Evolutionary conservation across 208 protist genomes (phyloP).

Genomic region (Trypanosoma boissoni): DNA sequence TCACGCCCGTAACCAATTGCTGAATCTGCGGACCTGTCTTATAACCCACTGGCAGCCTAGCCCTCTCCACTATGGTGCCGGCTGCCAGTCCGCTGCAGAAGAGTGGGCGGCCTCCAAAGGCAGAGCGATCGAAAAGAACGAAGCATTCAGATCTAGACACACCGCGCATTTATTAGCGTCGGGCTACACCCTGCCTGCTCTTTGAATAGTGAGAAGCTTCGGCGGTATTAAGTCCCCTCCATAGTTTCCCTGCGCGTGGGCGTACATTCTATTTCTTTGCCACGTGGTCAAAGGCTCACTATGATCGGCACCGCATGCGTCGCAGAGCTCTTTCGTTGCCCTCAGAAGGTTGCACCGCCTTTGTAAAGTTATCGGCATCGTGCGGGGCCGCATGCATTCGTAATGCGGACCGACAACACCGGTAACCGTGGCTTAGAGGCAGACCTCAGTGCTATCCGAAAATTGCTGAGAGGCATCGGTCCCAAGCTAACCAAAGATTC

Average conservation of each 20-base stretch:
- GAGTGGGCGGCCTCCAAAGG: neutral
- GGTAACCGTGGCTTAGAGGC: neutral
- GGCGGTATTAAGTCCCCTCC: too few relatives aligned
- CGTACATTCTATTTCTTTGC: neutral
- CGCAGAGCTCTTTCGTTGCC: neutral
- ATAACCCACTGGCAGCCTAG: constrained; percentile 24
- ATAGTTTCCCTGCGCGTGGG: neutral
- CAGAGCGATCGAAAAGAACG: constrained; percentile 3
- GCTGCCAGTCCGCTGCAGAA: neutral
- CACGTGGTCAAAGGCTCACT: neutral
- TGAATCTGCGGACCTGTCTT: constrained; percentile 26
- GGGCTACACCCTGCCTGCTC: neutral
- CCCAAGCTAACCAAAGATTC: too few relatives aligned
- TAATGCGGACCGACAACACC: neutral
- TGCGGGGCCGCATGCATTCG: neutral
- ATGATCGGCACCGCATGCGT: neutral
- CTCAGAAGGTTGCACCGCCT: neutral
- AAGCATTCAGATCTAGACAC: constrained; percentile 1
- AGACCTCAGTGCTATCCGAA: too few relatives aligned
- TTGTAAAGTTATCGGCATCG: neutral
- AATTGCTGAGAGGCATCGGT: too few relatives aligned
- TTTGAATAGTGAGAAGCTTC: neutral
- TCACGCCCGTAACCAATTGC: constrained; percentile 18
- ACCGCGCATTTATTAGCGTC: neutral
- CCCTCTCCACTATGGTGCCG: constrained; percentile 12